Evolutionary conservation across 2,329 filamentous ascomycete genomes (phyloP).

Genomic region (Pezicula radicicola): DNA sequence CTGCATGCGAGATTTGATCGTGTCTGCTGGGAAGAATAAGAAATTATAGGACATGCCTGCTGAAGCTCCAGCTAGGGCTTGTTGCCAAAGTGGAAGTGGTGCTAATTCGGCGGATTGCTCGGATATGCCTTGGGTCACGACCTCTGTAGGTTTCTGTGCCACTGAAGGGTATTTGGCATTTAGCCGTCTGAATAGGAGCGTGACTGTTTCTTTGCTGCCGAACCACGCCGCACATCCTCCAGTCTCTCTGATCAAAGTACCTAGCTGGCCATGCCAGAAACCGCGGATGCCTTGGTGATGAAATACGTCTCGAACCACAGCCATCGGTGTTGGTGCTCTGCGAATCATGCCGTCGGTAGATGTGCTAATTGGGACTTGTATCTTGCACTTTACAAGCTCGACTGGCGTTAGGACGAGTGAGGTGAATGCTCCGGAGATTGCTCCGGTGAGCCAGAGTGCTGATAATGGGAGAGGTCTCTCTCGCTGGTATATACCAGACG

Average conservation of each 20-base stretch:
- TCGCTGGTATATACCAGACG: conserved; percentile 43
- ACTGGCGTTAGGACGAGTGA: conserved; percentile 91
- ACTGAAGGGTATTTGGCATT: conserved; percentile 42
- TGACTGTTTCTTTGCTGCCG: conserved; percentile 79
- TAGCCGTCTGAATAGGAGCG: conserved; percentile 63
- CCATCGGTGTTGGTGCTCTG: conserved; percentile 58
- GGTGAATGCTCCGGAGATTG: conserved; percentile 82
- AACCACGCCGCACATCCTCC: conserved; percentile 96
- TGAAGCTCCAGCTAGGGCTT: conserved; percentile 80
- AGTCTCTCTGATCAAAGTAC: conserved; percentile 89
- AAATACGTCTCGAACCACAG: conserved; percentile 76
- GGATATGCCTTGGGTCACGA: neutral
- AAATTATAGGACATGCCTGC: conserved; percentile 97
- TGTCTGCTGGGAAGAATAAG: conserved; percentile 94
- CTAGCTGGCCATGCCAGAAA: conserved; percentile 94
- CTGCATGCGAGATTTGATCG: conserved; percentile 96
- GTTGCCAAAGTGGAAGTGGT: conserved; percentile 76
- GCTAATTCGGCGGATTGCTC: conserved; percentile 30
- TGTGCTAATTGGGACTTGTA: conserved; percentile 66
- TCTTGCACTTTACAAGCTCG: conserved; percentile 97
- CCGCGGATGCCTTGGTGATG: conserved; percentile 77
- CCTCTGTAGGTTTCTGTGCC: conserved; percentile 21
- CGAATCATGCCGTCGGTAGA: conserved; percentile 36
- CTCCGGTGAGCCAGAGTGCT: conserved; percentile 76
- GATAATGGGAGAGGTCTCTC: conserved; percentile 67